Evolutionary conservation across 2,329 filamentous ascomycete species (phyloP), one percentile per base, ranked within the genome.

Genomic region (Curvularia eragrostidis): DNA sequence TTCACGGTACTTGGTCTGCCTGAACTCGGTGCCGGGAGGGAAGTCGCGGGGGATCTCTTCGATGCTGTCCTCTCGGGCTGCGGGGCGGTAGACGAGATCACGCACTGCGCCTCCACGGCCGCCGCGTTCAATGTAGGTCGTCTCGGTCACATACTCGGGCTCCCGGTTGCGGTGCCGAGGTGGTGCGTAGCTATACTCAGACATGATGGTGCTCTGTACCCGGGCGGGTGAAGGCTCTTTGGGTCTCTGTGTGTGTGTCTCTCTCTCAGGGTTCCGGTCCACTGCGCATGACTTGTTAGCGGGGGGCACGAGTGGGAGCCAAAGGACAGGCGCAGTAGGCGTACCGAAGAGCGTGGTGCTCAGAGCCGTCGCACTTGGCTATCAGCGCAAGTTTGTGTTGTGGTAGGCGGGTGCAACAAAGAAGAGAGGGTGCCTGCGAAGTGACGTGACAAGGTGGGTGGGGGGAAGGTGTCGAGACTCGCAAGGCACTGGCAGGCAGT

Each of bases 1-100:
- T 66, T 84, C 82, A 63, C 83, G 77, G 65, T 81, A 81, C 59
- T 74, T 78, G 49, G 78, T 78, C 48, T 79, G 77, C 28, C 78
- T 76, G 65, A 79, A 78, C 66, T 80, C 78, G 72, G 69, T 75
- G 72, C 70, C 87, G 6, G 91, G 91, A 30, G 91, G 91, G 70
- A 96, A 96, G 67, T 96, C 91, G 65, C 92, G 88, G 63, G 87
- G 87, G 59, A 96, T 87, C 78, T 96, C 91, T 78, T 97, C 93
- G 72, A 96, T 88, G 75, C 89, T 93, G 70, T 92, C 89, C 73
- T 93, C 89, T 63, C 89, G 88, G 42, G 58, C 63, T 48, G 58
- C 64, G 48, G 80, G 77, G 56, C 81, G 81, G 71, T 80, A 82
- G 70, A 82, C 81, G 52, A 83, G 77, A 62, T 83, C 81, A 52